Base-by-base conservation (phyloP, 163 green algal species). In the Coccomyxa subellipsoidea region DNA sequence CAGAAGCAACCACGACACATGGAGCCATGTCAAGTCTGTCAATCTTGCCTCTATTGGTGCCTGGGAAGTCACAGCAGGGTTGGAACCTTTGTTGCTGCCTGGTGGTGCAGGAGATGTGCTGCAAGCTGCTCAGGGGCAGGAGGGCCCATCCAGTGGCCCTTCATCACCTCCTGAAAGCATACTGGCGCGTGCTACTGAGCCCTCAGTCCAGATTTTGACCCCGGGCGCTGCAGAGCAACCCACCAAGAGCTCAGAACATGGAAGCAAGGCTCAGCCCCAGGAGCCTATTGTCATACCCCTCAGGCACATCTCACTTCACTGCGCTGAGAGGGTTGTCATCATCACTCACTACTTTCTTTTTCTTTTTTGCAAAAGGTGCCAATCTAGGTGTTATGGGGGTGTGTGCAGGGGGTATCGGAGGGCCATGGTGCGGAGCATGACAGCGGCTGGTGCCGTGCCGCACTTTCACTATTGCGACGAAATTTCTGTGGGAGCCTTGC, bases 391-490 rank as follows among this genome's bases (percentile, higher is more conserved):
- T 10, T 36, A 32, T 73, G 21, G 27, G 8, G 9, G 7, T 34
- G 18, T 73, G 83, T 80, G 27, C 70, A 82, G 86, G 29, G 91
- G 90, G 4, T 94, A 90, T 81, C 78, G 80, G 69, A 88, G 95
- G n/a, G 90, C 93, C 32, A 98, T 98, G 95, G 87, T 97, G 4
- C 90, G 90, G 39, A 90, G 80, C 81, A 96, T 97, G 90, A 89
- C 85, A 7, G 90, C 90, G 0, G 90, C 91, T 0, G 86, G 78
- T 0, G 36, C 80, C 0, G 85, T 98, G 29, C 95, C 95, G 6
- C 93, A 95, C 81, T 98, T 98, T 81, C 92, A 95, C 76, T 93
- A 93, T 75, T 92, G 89, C 79, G 95, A 98, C 23, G 94, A 98
- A 78, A 77, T 98, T 18, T 69, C 85, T 32, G 81, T 92, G 85